phyloP scores from a whole-genome alignment of 2,329 filamentous ascomycete species.

The Arthroderma sp. region DNA sequence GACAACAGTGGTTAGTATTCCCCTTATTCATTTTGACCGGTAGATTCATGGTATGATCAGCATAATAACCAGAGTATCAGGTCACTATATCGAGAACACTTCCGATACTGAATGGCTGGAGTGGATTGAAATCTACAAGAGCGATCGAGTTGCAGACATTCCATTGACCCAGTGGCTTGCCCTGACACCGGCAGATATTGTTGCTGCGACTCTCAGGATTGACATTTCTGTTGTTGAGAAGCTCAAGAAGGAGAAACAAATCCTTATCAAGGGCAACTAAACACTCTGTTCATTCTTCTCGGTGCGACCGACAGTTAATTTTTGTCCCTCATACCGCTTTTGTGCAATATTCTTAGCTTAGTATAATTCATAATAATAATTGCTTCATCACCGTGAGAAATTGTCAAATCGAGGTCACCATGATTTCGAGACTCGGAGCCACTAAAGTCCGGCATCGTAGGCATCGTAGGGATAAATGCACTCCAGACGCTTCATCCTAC shows the following conservation, averaged over 20 bases:
- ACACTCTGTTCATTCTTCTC: neutral
- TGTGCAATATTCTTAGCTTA: no score
- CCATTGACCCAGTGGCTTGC: conserved; percentile 57
- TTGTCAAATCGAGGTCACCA: no score
- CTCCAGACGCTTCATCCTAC: no score
- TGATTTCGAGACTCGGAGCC: no score
- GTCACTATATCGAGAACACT: conserved; percentile 58
- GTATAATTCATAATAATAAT: no score
- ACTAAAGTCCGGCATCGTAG: no score
- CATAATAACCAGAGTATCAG: conserved; percentile 9
- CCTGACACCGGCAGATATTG: conserved; percentile 50
- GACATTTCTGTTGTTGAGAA: conserved; percentile 42
- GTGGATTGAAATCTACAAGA: conserved; percentile 59
- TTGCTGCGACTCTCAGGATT: conserved; percentile 47
- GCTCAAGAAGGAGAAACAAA: conserved; percentile 52
- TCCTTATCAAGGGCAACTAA: conserved; percentile 29
- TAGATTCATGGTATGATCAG: neutral
- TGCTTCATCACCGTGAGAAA: no score
- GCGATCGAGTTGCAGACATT: conserved; percentile 53
- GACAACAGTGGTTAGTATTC: conserved; percentile 40
- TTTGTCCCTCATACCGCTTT: no score
- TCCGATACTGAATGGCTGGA: conserved; percentile 50
- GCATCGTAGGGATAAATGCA: no score
- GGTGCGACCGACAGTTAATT: no score
- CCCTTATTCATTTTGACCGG: neutral